phyloP scores from a whole-genome alignment of 2,329 filamentous ascomycete species.

The Trichophyton rubrum region DNA sequence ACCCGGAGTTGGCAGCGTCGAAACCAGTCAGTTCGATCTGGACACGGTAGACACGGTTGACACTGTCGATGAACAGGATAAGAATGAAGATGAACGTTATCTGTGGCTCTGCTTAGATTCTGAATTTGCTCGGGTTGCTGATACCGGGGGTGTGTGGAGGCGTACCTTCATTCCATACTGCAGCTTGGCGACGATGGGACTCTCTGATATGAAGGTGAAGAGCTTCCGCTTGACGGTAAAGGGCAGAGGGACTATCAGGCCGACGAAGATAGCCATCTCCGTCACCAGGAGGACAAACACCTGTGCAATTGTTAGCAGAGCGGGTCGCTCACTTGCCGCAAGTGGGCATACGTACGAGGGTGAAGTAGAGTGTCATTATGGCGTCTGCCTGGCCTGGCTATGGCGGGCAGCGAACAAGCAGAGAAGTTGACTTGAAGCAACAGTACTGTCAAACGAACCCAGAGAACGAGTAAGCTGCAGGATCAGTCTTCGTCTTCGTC shows the following conservation, averaged over 20 bases:
- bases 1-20: slow-evolving; percentile 40
- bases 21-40: slow-evolving; percentile 73
- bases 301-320: slow-evolving; percentile 18
- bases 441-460: background rate
- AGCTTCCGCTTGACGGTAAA: slow-evolving; percentile 75
- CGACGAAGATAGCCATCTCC: slow-evolving; percentile 40
- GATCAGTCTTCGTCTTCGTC: background rate
- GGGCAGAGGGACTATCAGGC: slow-evolving; percentile 62
- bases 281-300: slow-evolving; percentile 39
- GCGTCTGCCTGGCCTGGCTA: background rate
- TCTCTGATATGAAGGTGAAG: slow-evolving; percentile 93
- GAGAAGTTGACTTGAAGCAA: background rate
- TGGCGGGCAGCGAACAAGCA: background rate
- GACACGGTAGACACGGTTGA: slow-evolving; percentile 91
- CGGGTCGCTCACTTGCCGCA: background rate
- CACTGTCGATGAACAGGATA: slow-evolving; percentile 94
- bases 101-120: slow-evolving; percentile 25
- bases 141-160: background rate
- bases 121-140: background rate
- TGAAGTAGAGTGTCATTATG: slow-evolving; percentile 59
- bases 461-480: background rate
- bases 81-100: slow-evolving; percentile 99
- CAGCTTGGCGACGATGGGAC: slow-evolving; percentile 70
- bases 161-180: slow-evolving; percentile 87
- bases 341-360: slow-evolving; percentile 40